A percentile compares a stretch with the other conserved stretches of the same genome.
Conservation (phyloP, 305 asterid species). For the Ajuga reptans region DNA sequence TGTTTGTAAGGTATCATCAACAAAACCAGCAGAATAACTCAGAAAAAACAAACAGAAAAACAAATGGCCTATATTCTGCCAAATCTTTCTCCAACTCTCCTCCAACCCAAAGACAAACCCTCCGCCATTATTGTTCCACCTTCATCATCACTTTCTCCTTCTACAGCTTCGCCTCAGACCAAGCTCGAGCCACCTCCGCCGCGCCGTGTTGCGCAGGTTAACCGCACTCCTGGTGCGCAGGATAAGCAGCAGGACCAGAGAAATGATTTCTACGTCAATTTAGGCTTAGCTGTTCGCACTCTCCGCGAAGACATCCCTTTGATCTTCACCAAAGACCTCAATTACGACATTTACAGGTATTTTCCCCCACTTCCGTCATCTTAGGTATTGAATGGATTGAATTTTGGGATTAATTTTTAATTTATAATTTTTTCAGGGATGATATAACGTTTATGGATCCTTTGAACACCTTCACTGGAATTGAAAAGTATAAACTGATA, state of each 20-base stretch:
- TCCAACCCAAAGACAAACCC: slow-evolving; percentile 44
- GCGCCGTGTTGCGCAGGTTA: slow-evolving; percentile 34
- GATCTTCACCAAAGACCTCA: slow-evolving; percentile 71
- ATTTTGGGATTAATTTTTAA: neutral
- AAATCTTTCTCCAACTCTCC: slow-evolving; percentile 50
- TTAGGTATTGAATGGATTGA: neutral
- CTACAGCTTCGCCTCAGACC: slow-evolving; percentile 26
- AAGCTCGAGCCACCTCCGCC: slow-evolving; percentile 39
- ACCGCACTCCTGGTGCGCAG: slow-evolving; percentile 30
- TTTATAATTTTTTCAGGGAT: slow-evolving; percentile 44
- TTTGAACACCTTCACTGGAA: slow-evolving; percentile 65
- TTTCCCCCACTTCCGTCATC: neutral
- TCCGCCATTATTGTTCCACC: slow-evolving; percentile 28
- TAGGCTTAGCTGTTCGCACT: slow-evolving; percentile 71
- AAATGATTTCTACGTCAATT: slow-evolving; percentile 64
- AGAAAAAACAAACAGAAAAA: neutral
- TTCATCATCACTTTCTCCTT: slow-evolving; percentile 13
- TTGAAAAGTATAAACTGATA: slow-evolving; percentile 57
- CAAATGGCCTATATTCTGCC: slow-evolving; percentile 66
- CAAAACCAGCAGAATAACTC: neutral
- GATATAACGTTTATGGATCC: slow-evolving; percentile 81
- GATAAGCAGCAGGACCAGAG: slow-evolving; percentile 38
- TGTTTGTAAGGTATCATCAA: neutral
- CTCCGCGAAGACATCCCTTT: slow-evolving; percentile 75
- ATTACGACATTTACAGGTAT: slow-evolving; percentile 72